phyloP scores from a whole-genome alignment of 371 early-diverging fungal genomes.

The Mortierella sp. region DNA sequence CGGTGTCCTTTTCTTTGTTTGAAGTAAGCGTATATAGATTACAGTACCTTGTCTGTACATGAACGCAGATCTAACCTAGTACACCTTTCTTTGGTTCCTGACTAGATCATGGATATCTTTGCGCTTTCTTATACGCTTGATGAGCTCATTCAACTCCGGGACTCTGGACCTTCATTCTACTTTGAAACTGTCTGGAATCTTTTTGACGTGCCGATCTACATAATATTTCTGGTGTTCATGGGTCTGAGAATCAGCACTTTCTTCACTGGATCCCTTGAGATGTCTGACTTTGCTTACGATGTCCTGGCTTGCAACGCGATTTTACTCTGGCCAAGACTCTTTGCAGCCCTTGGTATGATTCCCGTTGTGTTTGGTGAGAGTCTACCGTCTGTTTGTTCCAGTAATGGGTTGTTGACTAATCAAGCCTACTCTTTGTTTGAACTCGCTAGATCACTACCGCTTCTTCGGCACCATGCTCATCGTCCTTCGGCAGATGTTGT shows the following conservation, averaged over 20 bases:
- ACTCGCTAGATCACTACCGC: slow-evolving; percentile 46
- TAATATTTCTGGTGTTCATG: slow-evolving; percentile 48
- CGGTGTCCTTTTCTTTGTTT: neutral
- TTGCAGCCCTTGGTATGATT: slow-evolving; percentile 52
- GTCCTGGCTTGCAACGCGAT: slow-evolving; percentile 59
- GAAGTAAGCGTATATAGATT: neutral
- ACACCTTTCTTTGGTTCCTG: neutral
- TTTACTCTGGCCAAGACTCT: slow-evolving; percentile 59
- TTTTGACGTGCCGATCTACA: slow-evolving; percentile 57
- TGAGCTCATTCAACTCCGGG: slow-evolving; percentile 50
- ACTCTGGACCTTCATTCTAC: slow-evolving; percentile 56
- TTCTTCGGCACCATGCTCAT: slow-evolving; percentile 61
- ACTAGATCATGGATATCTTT: slow-evolving; percentile 49
- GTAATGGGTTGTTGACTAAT: neutral
- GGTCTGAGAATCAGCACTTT: slow-evolving; percentile 38
- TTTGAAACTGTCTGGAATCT: slow-evolving; percentile 61
- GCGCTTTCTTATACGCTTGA: slow-evolving; percentile 44
- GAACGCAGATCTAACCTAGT: neutral
- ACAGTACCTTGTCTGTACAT: neutral
- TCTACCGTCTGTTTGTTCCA: neutral
- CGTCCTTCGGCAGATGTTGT: slow-evolving; percentile 58
- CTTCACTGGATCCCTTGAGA: slow-evolving; percentile 28
- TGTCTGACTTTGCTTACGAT: slow-evolving; percentile 55
- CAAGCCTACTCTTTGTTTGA: neutral
- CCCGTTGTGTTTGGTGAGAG: too few relatives aligned